phyloP scores from a whole-genome alignment of 345 rosid genomes.

The Streptanthus diversifolius region DNA sequence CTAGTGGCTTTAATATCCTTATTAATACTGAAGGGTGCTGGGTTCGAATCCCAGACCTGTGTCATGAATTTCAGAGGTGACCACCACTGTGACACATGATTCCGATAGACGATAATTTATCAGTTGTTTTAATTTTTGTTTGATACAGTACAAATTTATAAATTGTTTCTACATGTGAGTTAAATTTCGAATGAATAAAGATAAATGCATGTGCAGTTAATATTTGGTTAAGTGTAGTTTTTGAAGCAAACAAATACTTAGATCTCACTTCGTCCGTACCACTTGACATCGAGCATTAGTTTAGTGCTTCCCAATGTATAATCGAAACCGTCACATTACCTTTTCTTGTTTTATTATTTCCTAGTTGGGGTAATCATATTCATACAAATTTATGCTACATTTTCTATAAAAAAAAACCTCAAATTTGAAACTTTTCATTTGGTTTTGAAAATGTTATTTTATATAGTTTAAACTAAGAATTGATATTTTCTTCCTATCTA shows the following conservation, averaged over 20 bases:
- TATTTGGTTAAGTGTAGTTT: not conserved
- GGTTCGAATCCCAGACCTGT: too few relatives aligned
- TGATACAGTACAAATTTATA: not conserved
- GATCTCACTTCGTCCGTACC: constrained; percentile 35
- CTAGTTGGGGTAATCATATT: not conserved
- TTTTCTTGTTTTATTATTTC: not conserved
- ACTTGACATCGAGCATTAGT: constrained; percentile 16
- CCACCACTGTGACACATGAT: too few relatives aligned
- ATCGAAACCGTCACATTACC: constrained; percentile 19
- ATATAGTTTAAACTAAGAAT: not conserved
- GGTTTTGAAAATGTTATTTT: not conserved
- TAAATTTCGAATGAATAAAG: not conserved
- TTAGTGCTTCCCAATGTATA: constrained; percentile 13
- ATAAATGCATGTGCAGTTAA: constrained; percentile 18
- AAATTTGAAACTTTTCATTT: not conserved
- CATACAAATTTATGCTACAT: not conserved
- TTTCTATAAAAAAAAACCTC: too few relatives aligned
- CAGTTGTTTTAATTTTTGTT: not conserved
- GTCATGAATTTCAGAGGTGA: too few relatives aligned
- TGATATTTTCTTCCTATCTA: not conserved
- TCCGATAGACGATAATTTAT: constrained; percentile 19
- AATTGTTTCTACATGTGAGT: not conserved
- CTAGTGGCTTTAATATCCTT: too few relatives aligned
- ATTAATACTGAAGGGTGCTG: too few relatives aligned
- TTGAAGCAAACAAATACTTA: constrained; percentile 17